phyloP scores from a whole-genome alignment of 345 rosid genomes.

The Toxicodendron radicans region DNA sequence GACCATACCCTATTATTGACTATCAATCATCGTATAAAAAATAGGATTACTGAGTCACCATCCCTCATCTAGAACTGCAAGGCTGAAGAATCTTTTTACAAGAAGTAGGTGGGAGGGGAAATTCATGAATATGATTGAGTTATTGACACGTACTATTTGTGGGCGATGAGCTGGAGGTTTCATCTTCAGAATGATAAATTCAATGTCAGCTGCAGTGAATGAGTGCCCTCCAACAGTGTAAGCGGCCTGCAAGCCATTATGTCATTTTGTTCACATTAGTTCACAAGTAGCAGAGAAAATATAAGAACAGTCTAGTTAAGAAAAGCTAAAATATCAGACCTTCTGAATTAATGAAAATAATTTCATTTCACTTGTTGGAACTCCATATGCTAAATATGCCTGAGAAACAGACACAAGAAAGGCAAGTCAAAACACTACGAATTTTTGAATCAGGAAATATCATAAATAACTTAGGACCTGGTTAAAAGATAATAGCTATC shows the following conservation, averaged over 20 bases:
- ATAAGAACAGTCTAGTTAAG: not conserved
- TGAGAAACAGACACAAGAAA: constrained; percentile 26
- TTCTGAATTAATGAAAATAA: constrained; percentile 61
- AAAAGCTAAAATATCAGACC: constrained; percentile 34
- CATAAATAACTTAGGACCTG: not conserved
- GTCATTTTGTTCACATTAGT: constrained; percentile 17
- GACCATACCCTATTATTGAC: constrained; percentile 7
- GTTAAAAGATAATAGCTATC: not conserved
- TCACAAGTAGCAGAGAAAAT: constrained; percentile 11
- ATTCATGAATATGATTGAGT: constrained; percentile 18
- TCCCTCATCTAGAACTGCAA: not conserved
- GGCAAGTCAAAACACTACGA: not conserved
- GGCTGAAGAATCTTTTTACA: not conserved
- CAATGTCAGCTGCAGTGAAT: constrained; percentile 59
- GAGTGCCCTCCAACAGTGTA: constrained; percentile 61
- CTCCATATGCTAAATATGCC: constrained; percentile 71
- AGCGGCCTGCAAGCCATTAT: constrained; percentile 48
- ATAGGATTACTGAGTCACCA: not conserved
- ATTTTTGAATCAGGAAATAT: constrained; percentile 2
- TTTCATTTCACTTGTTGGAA: constrained; percentile 56
- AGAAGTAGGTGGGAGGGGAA: not conserved
- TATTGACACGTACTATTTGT: constrained; percentile 49
- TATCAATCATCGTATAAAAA: constrained; percentile 8
- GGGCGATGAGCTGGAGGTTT: constrained; percentile 58
- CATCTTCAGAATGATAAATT: constrained; percentile 55